Evolutionary conservation across 2,329 filamentous ascomycete genomes (phyloP).

Genomic region (Oidium heveae): DNA sequence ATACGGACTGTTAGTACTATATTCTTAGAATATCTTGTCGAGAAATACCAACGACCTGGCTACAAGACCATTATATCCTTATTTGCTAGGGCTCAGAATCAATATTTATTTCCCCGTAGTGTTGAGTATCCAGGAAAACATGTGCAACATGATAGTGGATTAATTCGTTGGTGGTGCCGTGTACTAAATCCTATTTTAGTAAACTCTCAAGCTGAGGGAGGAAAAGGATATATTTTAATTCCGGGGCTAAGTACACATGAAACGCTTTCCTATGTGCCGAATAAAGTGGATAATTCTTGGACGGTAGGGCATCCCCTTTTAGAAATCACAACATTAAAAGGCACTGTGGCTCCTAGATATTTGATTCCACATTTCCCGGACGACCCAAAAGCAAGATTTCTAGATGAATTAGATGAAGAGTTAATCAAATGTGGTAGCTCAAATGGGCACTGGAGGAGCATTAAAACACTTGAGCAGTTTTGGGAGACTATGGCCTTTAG

Average conservation of each 20-base stretch:
- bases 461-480: slow-evolving; percentile 68
- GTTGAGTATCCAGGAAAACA: slow-evolving; percentile 69
- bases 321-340: slow-evolving; percentile 33
- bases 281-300: slow-evolving; percentile 21
- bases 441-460: slow-evolving; percentile 54
- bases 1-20: slow-evolving; percentile 47
- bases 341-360: slow-evolving; percentile 51
- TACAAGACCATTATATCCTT: slow-evolving; percentile 59
- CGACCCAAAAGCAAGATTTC: slow-evolving; percentile 77
- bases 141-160: slow-evolving; percentile 65
- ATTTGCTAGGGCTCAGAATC: slow-evolving; percentile 75
- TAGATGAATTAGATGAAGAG: slow-evolving; percentile 74
- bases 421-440: slow-evolving; percentile 32
- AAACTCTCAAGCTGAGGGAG: slow-evolving; percentile 14
- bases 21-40: slow-evolving; percentile 54
- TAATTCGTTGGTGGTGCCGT: slow-evolving; percentile 91
- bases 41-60: slow-evolving; percentile 34
- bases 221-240: slow-evolving; percentile 64
- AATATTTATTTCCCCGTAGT: slow-evolving; percentile 88
- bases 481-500: slow-evolving; percentile 98
- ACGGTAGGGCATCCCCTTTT: slow-evolving; percentile 50
- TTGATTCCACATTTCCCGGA: slow-evolving; percentile 81
- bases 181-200: slow-evolving; percentile 49
- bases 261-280: slow-evolving; percentile 52
- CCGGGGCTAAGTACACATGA: slow-evolving; percentile 70